These are phyloP conservation scores for Paspalum notatum DNA, from an alignment of 176 grass and related monocot genomes.

Conservation along the genomic window DNA sequence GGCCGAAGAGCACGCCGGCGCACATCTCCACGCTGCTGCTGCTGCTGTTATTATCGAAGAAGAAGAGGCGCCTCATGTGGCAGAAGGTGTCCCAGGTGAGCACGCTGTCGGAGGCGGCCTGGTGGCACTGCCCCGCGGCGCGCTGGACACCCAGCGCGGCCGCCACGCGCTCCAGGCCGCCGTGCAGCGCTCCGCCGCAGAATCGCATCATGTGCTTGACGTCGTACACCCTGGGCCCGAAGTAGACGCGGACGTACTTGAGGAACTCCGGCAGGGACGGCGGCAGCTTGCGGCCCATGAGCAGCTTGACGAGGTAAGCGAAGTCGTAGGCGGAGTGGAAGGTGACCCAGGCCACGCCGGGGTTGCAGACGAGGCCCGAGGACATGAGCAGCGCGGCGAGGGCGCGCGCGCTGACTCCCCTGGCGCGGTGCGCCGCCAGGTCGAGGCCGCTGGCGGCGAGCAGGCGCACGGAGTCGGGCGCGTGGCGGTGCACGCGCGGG, in stretches of 20 bases:
- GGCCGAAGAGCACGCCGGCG: neutral
- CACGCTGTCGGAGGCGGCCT: slow-evolving; percentile 79
- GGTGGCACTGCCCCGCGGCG: slow-evolving; percentile 60
- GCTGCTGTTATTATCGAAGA: slow-evolving; percentile 7
- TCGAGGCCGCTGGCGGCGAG: slow-evolving; percentile 67
- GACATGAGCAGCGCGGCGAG: slow-evolving; percentile 73
- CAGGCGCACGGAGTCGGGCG: slow-evolving; percentile 56
- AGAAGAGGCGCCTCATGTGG: slow-evolving; percentile 58
- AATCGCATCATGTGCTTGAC: slow-evolving; percentile 60
- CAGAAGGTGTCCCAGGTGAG: slow-evolving; percentile 81
- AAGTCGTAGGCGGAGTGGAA: slow-evolving; percentile 91
- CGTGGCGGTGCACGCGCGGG: slow-evolving; percentile 59
- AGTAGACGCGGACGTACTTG: slow-evolving; percentile 58
- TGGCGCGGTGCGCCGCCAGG: slow-evolving; percentile 53
- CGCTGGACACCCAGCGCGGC: slow-evolving; percentile 53
- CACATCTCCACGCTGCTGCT: neutral
- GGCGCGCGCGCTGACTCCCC: slow-evolving; percentile 48
- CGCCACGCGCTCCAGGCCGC: slow-evolving; percentile 67
- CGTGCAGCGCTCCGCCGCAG: slow-evolving; percentile 52
- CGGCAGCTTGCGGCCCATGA: slow-evolving; percentile 55
- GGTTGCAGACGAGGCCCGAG: slow-evolving; percentile 69
- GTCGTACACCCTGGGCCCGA: slow-evolving; percentile 69
- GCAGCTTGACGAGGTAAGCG: slow-evolving; percentile 70
- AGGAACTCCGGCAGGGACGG: slow-evolving; percentile 49
- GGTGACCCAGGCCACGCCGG: slow-evolving; percentile 57